Evolutionary conservation across 208 protist genomes (phyloP).

Genomic region (Acanthamoeba royreba): DNA sequence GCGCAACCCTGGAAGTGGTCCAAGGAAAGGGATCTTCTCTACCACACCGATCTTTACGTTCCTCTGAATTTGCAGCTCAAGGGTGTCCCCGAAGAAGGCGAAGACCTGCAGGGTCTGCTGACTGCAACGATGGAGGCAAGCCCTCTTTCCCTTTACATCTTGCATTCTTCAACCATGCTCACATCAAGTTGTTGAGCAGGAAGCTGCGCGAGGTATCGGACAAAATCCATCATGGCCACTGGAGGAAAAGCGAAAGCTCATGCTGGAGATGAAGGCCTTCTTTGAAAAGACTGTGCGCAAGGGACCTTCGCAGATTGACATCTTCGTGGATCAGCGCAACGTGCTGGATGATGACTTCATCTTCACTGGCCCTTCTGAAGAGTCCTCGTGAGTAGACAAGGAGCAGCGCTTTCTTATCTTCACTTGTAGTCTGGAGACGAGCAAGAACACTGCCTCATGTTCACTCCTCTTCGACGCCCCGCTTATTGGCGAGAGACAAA

Average conservation of each 20-base stretch:
- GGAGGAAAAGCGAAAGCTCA: background rate
- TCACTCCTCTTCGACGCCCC: too few species aligned
- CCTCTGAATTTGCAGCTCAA: background rate
- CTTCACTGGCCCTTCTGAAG: background rate
- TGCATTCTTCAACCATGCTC: background rate
- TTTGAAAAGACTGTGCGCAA: background rate
- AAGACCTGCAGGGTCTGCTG: background rate
- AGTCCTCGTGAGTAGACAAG: too few species aligned
- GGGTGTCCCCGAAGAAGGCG: background rate
- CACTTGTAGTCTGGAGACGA: too few species aligned
- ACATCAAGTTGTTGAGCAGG: background rate
- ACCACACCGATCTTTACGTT: background rate
- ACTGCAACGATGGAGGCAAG: background rate
- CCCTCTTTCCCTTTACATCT: background rate
- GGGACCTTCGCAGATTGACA: background rate
- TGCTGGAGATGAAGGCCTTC: background rate
- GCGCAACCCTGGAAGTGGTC: background rate
- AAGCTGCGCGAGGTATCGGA: background rate
- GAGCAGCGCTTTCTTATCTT: too few species aligned
- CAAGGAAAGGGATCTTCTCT: background rate
- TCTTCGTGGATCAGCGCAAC: background rate
- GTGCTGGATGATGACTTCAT: background rate
- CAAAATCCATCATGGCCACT: background rate
- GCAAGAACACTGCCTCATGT: too few species aligned
- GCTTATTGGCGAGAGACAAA: too few species aligned